Base-by-base conservation (phyloP, 2,329 filamentous ascomycete genomes). In the Akanthomyces uredinophilus region DNA sequence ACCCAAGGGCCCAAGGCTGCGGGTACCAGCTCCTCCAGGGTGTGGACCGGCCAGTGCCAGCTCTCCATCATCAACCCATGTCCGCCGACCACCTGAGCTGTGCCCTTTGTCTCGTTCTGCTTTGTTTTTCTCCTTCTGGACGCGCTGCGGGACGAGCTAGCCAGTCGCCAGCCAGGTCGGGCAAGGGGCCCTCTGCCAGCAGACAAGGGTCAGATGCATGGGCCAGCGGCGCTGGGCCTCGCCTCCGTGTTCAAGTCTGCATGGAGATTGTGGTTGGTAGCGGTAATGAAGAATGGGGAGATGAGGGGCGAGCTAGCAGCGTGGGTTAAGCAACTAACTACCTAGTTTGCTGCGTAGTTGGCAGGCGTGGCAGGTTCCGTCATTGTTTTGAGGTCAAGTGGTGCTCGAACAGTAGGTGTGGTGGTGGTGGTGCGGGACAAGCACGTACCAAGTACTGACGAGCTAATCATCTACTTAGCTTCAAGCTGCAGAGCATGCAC, bases 1-100 rank as follows among this genome's bases (percentile, higher is more conserved):
- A 51, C 49, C 51, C 51, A 39, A 56, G 44, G 57, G 37, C 49
- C 56, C 57, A 60, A 60, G 57, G 39, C 47, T 60, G 57, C 57
- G 57, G 49, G 49, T 60, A 60, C 57, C 18, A 60, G 57, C 37
- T 53, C 47, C 57, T 60, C 47, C n/a, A n/a, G 10, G 27, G 18
- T 53, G 57, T 59, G 57, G 57, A 37, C 58, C 37, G 49, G 24
- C 58, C 24, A 16, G 37, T 5, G 14, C 57, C 50, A 53, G 57
- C 57, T 60, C 46, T 46, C 7, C 13, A 41, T 61, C 32, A 35
- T 39, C 11, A 16, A 39, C 10, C 37, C 37, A 16, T 39, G 32
- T 35, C 32, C 32, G 11, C 37, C 14, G 46, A 29, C 32, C 55
- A 59, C 44, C 18, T 59, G 32, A 51, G 46, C 51, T 54, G 47